These are phyloP conservation scores for Citrullus colocynthis DNA, from an alignment of 306 rosid species.

Conservation along the genomic window DNA sequence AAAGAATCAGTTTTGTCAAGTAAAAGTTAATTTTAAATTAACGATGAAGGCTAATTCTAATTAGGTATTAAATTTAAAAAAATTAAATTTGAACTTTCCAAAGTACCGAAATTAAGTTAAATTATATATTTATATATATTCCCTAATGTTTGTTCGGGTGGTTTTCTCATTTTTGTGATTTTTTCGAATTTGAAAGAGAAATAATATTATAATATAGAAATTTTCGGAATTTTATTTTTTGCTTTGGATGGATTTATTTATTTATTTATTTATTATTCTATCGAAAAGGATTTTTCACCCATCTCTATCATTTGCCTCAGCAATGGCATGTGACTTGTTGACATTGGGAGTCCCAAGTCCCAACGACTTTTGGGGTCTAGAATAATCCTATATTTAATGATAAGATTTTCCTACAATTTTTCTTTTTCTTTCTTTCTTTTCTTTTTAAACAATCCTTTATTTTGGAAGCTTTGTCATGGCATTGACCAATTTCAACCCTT, in stretches of 20 bases:
- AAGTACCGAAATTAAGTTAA: too few relatives aligned
- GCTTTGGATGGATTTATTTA: neutral
- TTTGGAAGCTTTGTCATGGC: neutral
- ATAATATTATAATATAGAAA: neutral
- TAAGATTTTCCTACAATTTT: neutral
- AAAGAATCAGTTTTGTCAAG: too few relatives aligned
- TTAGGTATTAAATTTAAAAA: too few relatives aligned
- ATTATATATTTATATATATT: neutral
- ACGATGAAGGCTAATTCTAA: neutral
- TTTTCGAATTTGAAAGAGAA: neutral
- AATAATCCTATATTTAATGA: neutral
- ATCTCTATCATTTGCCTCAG: neutral
- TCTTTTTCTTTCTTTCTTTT: neutral
- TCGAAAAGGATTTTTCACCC: neutral
- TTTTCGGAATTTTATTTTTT: neutral
- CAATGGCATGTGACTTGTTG: conserved; percentile 1
- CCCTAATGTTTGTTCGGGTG: too few relatives aligned
- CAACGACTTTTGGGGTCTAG: neutral
- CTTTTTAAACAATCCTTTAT: neutral
- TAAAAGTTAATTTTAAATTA: too few relatives aligned
- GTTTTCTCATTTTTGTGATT: too few relatives aligned
- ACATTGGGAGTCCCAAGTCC: neutral
- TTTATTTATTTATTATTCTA: neutral
- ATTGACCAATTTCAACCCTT: neutral
- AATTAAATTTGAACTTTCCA: too few relatives aligned